A percentile compares a stretch with the other conserved stretches of the same genome.
These are phyloP conservation scores for Neurospora pannonica DNA, from an alignment of 495 filamentous ascomycete species.

Conservation along the genomic window DNA sequence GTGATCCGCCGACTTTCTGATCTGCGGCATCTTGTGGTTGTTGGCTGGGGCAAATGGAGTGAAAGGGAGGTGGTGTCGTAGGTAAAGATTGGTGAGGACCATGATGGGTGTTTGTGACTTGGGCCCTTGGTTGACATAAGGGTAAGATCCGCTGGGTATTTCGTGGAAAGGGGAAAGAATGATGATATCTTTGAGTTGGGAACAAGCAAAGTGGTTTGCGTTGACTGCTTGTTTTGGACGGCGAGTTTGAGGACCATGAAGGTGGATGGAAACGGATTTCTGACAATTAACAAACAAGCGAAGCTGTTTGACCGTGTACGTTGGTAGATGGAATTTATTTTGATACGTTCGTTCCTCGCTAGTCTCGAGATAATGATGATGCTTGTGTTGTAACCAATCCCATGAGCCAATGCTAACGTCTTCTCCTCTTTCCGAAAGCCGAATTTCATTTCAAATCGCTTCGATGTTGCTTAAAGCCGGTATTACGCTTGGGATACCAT, in stretches of 20 bases:
- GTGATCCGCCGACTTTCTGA: slow-evolving; percentile 10
- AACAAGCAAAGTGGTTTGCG: no score
- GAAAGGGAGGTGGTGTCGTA: no score
- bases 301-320: background rate
- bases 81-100: no score
- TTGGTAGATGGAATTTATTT: background rate
- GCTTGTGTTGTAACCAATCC: background rate
- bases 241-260: background rate
- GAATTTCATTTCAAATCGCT: background rate
- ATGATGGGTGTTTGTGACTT: no score
- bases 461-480: background rate
- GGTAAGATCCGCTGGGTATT: no score
- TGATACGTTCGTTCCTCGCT: background rate
- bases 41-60: no score
- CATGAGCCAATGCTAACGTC: background rate
- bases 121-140: no score
- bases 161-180: no score
- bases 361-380: background rate
- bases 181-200: no score
- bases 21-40: background rate
- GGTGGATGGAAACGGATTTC: background rate
- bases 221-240: background rate
- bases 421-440: background rate
- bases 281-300: background rate
- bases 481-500: background rate